phyloP scores from a whole-genome alignment of 139 green algal species.

The Chlorella sp. region DNA sequence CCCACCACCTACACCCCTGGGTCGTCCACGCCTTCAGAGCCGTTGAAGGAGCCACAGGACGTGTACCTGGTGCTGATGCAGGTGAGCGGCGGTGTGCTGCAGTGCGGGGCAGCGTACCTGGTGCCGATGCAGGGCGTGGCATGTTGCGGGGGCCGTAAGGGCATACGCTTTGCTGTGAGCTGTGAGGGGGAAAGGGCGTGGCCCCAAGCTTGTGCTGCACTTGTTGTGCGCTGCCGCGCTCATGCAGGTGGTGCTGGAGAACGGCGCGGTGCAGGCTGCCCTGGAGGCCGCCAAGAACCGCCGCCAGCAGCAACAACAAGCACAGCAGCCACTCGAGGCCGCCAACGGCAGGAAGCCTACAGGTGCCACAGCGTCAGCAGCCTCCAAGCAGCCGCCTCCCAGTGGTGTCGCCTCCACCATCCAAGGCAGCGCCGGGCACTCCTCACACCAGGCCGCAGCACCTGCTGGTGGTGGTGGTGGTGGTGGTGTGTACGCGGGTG shows the following conservation, averaged over 20 bases:
- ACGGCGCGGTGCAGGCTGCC: not conserved
- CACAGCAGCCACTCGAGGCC: not conserved
- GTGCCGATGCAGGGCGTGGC: too few relatives aligned
- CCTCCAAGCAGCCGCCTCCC: not conserved
- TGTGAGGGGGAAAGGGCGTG: too few relatives aligned
- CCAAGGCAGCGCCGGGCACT: not conserved
- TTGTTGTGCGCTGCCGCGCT: not conserved
- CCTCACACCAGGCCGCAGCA: too few relatives aligned
- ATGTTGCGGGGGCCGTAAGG: too few relatives aligned
- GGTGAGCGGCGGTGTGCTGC: not conserved
- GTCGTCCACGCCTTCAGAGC: not conserved
- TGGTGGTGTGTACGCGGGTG: too few relatives aligned
- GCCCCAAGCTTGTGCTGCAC: not conserved
- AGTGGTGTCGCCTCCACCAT: not conserved
- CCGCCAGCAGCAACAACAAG: not conserved
- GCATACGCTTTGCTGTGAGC: too few relatives aligned
- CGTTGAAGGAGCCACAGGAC: not conserved
- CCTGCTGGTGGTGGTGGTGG: too few relatives aligned
- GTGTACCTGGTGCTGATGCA: constrained; percentile 6
- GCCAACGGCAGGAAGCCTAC: too few relatives aligned
- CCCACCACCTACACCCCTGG: too few relatives aligned
- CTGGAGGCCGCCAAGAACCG: not conserved
- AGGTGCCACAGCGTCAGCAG: too few relatives aligned
- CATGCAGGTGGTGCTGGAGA: not conserved
- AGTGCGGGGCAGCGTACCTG: not conserved